phyloP scores from a whole-genome alignment of 495 filamentous ascomycete species.

The Cudoniella acicularis region DNA sequence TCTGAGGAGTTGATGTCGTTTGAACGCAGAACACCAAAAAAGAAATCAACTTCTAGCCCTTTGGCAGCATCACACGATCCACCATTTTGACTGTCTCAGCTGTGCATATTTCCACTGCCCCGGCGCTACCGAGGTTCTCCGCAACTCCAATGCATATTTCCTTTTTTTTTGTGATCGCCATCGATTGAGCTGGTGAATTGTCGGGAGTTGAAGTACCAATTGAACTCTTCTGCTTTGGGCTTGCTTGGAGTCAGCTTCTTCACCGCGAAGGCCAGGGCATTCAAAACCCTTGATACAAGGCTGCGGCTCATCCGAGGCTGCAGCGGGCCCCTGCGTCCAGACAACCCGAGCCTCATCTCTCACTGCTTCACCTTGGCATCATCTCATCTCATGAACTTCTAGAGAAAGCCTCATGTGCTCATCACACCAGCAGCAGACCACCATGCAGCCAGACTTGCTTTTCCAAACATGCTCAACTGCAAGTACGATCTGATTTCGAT shows the following conservation, averaged over 20 bases:
- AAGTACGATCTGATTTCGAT: not conserved
- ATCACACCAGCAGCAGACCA: not conserved
- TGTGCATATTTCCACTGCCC: not conserved
- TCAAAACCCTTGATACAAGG: slow-evolving; percentile 10
- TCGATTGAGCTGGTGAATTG: not conserved
- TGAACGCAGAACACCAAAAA: not conserved
- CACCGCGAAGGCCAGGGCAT: not conserved
- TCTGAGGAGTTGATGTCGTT: too few species aligned
- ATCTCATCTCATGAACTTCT: slow-evolving; percentile 6
- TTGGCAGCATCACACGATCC: not conserved
- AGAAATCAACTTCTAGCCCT: not conserved
- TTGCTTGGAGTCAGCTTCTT: not conserved
- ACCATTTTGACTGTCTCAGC: not conserved
- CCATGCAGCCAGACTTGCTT: not conserved
- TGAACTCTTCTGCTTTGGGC: not conserved
- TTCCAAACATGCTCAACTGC: not conserved
- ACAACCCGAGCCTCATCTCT: slow-evolving; percentile 8
- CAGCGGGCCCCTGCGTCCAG: slow-evolving; percentile 12
- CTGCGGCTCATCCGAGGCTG: slow-evolving; percentile 19
- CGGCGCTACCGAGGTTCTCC: slow-evolving; percentile 2
- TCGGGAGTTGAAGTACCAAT: too few species aligned
- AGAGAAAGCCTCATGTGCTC: not conserved
- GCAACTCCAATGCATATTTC: not conserved
- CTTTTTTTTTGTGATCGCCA: not conserved
- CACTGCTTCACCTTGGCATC: slow-evolving; percentile 1